Evolutionary conservation across 331 rosid species (phyloP).

Genomic region (Acacia pycnantha): DNA sequence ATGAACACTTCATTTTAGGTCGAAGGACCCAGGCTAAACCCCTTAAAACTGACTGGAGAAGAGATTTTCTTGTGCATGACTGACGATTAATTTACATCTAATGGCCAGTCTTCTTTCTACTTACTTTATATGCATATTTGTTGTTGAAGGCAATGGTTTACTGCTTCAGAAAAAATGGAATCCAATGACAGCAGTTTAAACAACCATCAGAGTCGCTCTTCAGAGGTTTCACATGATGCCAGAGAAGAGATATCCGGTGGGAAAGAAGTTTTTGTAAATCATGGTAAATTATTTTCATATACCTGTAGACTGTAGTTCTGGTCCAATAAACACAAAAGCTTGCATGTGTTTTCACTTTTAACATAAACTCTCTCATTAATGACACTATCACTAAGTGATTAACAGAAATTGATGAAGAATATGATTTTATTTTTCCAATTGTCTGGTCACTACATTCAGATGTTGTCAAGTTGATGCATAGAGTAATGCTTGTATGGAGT

Average conservation of each 20-base stretch:
- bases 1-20: neutral
- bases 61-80: constrained; percentile 10
- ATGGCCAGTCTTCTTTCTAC: constrained; percentile 9
- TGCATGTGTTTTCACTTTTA: neutral
- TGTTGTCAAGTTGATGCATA: neutral
- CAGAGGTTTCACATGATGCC: constrained; percentile 35
- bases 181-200: constrained; percentile 42
- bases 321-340: neutral
- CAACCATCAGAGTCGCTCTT: constrained; percentile 40
- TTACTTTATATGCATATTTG: constrained; percentile 33
- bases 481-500: neutral
- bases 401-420: neutral
- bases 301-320: neutral
- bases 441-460: neutral
- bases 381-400: neutral
- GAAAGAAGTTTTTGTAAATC: constrained; percentile 52
- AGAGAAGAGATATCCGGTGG: constrained; percentile 39
- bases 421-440: neutral
- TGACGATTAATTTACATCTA: neutral
- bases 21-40: neutral
- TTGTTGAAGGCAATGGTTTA: constrained; percentile 52
- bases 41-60: neutral
- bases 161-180: constrained; percentile 48
- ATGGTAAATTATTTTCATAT: constrained; percentile 40
- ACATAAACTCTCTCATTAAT: neutral